Base-by-base conservation (phyloP, 1,284 basidiomycete genomes). In the Sanghuangporus sanghuang region DNA sequence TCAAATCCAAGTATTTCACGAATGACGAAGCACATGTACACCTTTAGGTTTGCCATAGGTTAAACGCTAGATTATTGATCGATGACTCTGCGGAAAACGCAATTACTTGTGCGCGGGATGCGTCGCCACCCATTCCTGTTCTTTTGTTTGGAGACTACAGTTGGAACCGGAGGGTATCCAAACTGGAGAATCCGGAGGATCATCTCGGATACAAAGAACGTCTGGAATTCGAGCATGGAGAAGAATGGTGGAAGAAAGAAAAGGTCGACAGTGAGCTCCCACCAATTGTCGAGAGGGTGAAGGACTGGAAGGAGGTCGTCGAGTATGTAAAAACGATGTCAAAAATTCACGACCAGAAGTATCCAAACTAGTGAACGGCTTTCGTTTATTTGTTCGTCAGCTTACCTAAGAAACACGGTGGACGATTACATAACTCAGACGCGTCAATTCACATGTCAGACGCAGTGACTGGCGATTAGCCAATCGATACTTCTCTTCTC, bases 21-120 rank as follows among this genome's bases (percentile, higher is more conserved):
- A 12, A 44, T 52, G 27, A 39, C 23, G 27, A 32, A 12, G 38
- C 46, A 46, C n/a, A n/a, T n/a, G n/a, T n/a, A n/a, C 46, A 27
- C 39, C 14, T 11, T 14, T 64, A 89, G 86, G 82, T 90, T 53
- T 89, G 90, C 71, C 75, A 82, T 57, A 79, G 82, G 65, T 76
- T 91, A 14, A 78, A 80, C 27, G 87, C 89, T 16, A 76, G 80
- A 54, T 72, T 93, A 46, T 75, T 93, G 57, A 85, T 93, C 63
- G 91, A 93, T 75, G 91, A 93, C 75, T 90, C 89, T 3, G 72
- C 85, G 40, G 91, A 93, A 73, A 92, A 93, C 72, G 87, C 87
- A 16, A 69, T 89, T 12, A 80, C 85, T 62, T 85, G 85, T 64
- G 79, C 79, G 0, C 77, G 71, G 21, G 74, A 69, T 44, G 62